Evolutionary conservation across 1,284 basidiomycete genomes (phyloP).

Genomic region (Thecaphora thlaspeos): DNA sequence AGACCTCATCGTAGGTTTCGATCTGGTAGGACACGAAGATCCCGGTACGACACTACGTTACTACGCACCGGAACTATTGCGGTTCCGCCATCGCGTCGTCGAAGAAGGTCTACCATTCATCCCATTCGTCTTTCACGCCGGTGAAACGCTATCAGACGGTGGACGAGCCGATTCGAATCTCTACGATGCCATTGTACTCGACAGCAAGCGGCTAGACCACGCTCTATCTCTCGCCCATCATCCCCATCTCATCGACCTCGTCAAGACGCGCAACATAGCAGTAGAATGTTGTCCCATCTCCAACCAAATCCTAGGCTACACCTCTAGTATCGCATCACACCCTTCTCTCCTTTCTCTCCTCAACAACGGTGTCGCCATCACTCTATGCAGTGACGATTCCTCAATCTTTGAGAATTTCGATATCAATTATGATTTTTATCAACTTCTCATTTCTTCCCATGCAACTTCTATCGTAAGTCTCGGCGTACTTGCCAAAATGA

Average conservation of each 20-base stretch:
- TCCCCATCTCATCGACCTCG: conserved; percentile 69
- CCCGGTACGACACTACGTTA: conserved; percentile 66
- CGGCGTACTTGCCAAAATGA: conserved; percentile 20
- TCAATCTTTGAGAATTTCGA: conserved; percentile 75
- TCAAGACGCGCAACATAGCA: conserved; percentile 67
- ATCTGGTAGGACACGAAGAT: conserved; percentile 76
- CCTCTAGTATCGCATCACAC: conserved; percentile 20
- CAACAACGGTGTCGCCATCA: conserved; percentile 70
- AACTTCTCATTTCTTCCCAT: conserved; percentile 24
- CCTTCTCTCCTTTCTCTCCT: conserved; percentile 61
- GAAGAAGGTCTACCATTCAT: conserved; percentile 66
- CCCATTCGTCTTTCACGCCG: conserved; percentile 77
- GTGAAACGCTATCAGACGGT: conserved; percentile 74
- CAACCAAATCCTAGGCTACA: conserved; percentile 42
- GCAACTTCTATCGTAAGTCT: conserved; percentile 23
- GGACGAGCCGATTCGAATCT: conserved; percentile 68
- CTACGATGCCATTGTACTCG: conserved; percentile 74
- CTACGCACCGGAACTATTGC: conserved; percentile 67
- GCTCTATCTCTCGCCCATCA: conserved; percentile 74
- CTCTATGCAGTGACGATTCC: conserved; percentile 72
- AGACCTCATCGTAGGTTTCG: conserved; percentile 73
- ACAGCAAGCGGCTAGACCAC: conserved; percentile 75
- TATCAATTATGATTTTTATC: conserved; percentile 46
- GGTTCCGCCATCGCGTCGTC: conserved; percentile 65
- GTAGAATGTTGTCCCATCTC: conserved; percentile 64